Base-by-base conservation (phyloP, 208 protist genomes). In the Trypanosoma platydactyli region DNA sequence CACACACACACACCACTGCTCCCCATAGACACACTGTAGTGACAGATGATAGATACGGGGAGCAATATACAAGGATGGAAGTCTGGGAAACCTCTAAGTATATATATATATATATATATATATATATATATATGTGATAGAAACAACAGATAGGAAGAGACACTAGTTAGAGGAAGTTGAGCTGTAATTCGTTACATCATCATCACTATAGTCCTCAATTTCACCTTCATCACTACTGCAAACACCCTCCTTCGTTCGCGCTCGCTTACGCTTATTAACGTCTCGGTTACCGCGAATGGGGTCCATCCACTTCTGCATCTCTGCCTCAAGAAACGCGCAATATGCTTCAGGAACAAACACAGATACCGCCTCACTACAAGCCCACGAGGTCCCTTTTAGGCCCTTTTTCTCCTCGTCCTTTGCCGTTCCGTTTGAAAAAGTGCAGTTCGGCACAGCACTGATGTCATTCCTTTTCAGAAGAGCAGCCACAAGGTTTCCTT, bases 281-380 rank as follows among this genome's bases (percentile, higher is more conserved):
- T 76, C 64, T n/a, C 16, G 40, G 20, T 56, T 44, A 46, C 61
- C 50, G 24, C 45, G 48, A 62, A 73, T 77, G 13, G 76, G 76
- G 54, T 81, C 70, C 18, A 81, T 20, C 76, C 76, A 81, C 42
- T 81, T 71, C 30, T 81, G 76, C 64, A 81, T 73, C 48, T 72
- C 62, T 22, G 60, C 38, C 30, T 77, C 68, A 15, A 81, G 60
- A 66, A 75, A 64, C 5, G 18, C 29, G 24, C 65, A 62, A 63
- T 68, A 72, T 13, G 58, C 40, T 18, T 67, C 56, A 15, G 68
- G 70, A 18, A 73, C 70, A 70, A 81, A 81, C 33, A 81, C 62
- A 18, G 71, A 25, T 18, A 42, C 42, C 1, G 12, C 22, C 16
- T 75, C 54, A 15, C 56, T 46, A 38, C 45, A 57, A 30, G 13